Evolutionary conservation across 495 filamentous ascomycete species (phyloP).

Genomic region (Daldinia vernicosa): DNA sequence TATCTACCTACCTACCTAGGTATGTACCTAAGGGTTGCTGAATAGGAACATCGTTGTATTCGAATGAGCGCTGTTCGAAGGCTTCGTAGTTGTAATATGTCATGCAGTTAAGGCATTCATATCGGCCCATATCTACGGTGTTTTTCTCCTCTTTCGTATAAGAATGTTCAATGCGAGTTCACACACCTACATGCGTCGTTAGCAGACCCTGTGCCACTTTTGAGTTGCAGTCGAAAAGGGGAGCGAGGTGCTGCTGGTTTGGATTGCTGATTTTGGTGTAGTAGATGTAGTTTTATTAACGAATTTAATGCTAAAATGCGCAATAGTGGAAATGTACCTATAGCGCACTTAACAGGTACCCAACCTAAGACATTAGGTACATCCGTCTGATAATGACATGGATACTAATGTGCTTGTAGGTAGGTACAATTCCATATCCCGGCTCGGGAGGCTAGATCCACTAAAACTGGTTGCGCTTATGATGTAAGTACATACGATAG

Average conservation of each 20-base stretch:
- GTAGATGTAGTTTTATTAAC: not conserved
- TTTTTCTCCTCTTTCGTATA: constrained; percentile 10
- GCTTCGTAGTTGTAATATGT: constrained; percentile 13
- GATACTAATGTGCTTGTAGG: not conserved
- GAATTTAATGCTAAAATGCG: not conserved
- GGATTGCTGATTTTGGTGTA: too few relatives aligned
- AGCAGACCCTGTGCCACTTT: not conserved
- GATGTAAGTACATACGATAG: not conserved
- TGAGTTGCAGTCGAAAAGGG: not conserved
- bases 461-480: not conserved
- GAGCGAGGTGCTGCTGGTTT: not conserved
- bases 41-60: constrained; percentile 7
- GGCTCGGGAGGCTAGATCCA: not conserved
- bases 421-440: not conserved
- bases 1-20: not conserved
- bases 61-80: constrained; percentile 25
- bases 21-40: too few relatives aligned
- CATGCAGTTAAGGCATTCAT: constrained; percentile 29
- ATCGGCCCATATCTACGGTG: constrained; percentile 35
- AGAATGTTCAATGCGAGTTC: not conserved
- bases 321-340: not conserved
- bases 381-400: too few relatives aligned
- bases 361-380: too few relatives aligned
- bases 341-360: too few relatives aligned
- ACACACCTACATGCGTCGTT: not conserved